Base-by-base conservation (phyloP, 495 filamentous ascomycete species). In the Podospora anserina region DNA sequence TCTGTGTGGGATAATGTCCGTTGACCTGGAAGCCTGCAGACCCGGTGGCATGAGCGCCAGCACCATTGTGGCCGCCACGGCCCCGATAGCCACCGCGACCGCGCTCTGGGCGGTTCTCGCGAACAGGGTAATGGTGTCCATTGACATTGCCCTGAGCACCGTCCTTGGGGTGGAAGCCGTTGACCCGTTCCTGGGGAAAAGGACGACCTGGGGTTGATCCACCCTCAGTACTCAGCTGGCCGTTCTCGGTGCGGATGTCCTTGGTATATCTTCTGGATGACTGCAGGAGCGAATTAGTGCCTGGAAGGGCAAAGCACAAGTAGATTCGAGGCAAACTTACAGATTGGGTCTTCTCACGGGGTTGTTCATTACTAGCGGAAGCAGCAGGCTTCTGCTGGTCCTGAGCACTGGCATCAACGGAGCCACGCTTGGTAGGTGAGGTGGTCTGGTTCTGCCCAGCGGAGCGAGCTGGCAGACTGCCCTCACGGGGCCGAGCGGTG, bases 351-450 rank as follows among this genome's bases (percentile, higher is more conserved):
- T 77, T 76, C 5, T 79, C 73, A 55, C 75, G 77, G 9, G 62
- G 71, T 68, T 80, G 82, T 62, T 85, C 86, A 26, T 70, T 66
- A 65, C 61, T 73, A 30, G 75, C 68, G 1, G 76, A 44, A 28
- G 76, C 72, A 2, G 76, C 66, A 5, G 72, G 44, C 69, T 83
- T 86, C 15, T 79, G 73, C 72, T 80, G 79, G 64, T 87, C 82
- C 23, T 81, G 81, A 26, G 76, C 64, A 11, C 80, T 70, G 3
- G 77, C 79, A 28, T 86, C 85, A 64, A 78, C 78, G 49, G 79
- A 82, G 39, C 76, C 78, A 68, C 85, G 81, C 72, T 88, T 83
- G 11, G 80, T 70, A 32, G 80, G 63, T 34, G 74, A 73, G 27
- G 79, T 69, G 9, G 74, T 53, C 13, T 68, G 73, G 32, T 75